These are phyloP conservation scores for Mycena vulgaris DNA, from an alignment of 768 basidiomycete genomes.

Conservation along the genomic window DNA sequence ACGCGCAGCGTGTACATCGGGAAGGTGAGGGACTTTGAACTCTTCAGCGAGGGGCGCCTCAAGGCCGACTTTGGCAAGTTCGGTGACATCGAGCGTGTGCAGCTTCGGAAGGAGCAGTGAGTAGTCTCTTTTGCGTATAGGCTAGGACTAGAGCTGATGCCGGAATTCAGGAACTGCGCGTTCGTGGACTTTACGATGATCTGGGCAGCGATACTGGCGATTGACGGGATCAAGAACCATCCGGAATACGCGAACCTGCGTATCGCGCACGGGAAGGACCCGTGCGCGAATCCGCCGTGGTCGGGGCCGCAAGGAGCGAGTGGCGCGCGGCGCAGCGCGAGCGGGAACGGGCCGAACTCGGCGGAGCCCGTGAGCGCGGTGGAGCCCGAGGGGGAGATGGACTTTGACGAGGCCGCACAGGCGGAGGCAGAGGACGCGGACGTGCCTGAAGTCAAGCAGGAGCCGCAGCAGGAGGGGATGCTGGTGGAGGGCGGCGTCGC, in stretches of 20 bases:
- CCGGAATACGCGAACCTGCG: slow-evolving; percentile 92
- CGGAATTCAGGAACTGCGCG: slow-evolving; percentile 83
- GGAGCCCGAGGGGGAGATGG: slow-evolving; percentile 54
- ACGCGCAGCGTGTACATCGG: slow-evolving; percentile 98
- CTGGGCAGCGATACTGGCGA: slow-evolving; percentile 97
- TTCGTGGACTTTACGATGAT: slow-evolving; percentile 98
- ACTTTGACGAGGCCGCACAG: slow-evolving; percentile 49
- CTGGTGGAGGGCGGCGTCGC: slow-evolving; percentile 14
- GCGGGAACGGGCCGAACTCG: slow-evolving; percentile 50
- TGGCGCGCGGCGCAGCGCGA: slow-evolving; percentile 61
- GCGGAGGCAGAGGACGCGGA: slow-evolving; percentile 49
- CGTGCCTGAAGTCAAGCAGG: slow-evolving; percentile 34
- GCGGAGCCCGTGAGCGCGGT: slow-evolving; percentile 56
- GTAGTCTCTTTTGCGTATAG: slow-evolving; percentile 49
- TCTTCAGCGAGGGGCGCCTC: slow-evolving; percentile 90
- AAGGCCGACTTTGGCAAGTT: slow-evolving; percentile 95
- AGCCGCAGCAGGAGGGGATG: slow-evolving; percentile 26
- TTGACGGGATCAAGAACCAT: slow-evolving; percentile 93
- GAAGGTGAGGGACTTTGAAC: slow-evolving; percentile 95
- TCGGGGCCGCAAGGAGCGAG: slow-evolving; percentile 84
- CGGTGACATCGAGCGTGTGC: slow-evolving; percentile 97
- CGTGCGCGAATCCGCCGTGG: slow-evolving; percentile 94
- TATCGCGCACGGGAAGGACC: slow-evolving; percentile 95
- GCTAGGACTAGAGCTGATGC: slow-evolving; percentile 4
- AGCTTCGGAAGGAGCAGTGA: slow-evolving; percentile 94